phyloP scores from a whole-genome alignment of 2,329 filamentous ascomycete genomes.

The Immersiporthe knoxdaviesiana region DNA sequence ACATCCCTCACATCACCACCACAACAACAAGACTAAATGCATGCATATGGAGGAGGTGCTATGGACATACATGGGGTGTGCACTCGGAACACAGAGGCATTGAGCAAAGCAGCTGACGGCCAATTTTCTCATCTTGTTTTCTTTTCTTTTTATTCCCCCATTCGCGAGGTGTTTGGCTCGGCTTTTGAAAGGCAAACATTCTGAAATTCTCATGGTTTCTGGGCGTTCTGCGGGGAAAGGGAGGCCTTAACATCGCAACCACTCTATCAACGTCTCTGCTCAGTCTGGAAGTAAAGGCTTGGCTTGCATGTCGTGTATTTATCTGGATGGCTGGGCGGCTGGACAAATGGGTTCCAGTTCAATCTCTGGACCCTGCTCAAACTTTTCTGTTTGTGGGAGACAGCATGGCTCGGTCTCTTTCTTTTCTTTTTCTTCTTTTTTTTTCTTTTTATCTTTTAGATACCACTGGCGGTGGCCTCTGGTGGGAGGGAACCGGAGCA shows the following conservation, averaged over 20 bases:
- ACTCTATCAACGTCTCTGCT: not conserved
- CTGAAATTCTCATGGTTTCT: not conserved
- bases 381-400: not conserved
- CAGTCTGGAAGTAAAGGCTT: not conserved
- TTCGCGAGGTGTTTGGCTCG: constrained; percentile 1
- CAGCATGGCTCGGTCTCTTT: not conserved
- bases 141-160: not conserved
- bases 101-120: not conserved
- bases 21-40: not conserved
- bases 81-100: not conserved
- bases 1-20: not conserved
- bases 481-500: not conserved
- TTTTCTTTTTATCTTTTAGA: not conserved
- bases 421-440: no score
- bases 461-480: not conserved
- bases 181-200: constrained; percentile 3
- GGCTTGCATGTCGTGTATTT: not conserved
- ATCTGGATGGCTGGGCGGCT: not conserved
- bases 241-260: not conserved
- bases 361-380: not conserved
- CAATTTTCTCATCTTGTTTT: not conserved
- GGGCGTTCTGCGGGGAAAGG: not conserved
- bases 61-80: not conserved
- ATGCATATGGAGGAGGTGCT: not conserved
- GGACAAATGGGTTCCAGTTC: not conserved